Evolutionary conservation across 2,329 filamentous ascomycete species (phyloP), one percentile per base, ranked within the genome.

Genomic region (Rutstroemia sp.): DNA sequence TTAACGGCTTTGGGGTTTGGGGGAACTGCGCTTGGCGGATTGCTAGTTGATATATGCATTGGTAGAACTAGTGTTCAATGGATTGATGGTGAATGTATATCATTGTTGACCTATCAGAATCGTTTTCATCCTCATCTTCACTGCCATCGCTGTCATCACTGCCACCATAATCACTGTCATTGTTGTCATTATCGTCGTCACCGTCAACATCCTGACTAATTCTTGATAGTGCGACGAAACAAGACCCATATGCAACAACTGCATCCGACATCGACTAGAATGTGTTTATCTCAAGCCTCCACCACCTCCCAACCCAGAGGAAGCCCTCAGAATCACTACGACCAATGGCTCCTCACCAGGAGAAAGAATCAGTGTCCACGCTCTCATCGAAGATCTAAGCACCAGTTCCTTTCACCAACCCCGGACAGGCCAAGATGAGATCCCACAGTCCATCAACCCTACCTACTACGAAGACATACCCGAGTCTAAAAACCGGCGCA

Each of bases 221-320:
- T 46, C 8, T n/a, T 21, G 27, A 37, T 48, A 62, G 60, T 62
- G 60, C 34, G 57, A 62, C 34, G 60, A 62, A 17, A 44, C 42
- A 17, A 56, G 56, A 34, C 60, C 60, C 5, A 45, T 60, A 8
- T 62, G 60, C 21, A 56, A 56, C 27, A 61, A 57, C 30, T 62
- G 60, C 27, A 30, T 59, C 47, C 46, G 60, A 10, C 60, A 62
- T 55, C 53, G 56, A 19, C 54, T 61, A 25, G 46, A 48, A 30
- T 62, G 60, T 34, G 37, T 54, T n/a, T 61, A 62, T 30, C 14
- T 41, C 19, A 56, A 51, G 38, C 54, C 54, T 27, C 48, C 54
- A 12, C 54, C 54, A 5, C 37, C 30, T 1, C 54, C 41, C 5
- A 42, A 27, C 25, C 14, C 23, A 7, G 25, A 49, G 5, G 48